phyloP scores from a whole-genome alignment of 805 yeast species.

The Myxozyma kluyveri region DNA sequence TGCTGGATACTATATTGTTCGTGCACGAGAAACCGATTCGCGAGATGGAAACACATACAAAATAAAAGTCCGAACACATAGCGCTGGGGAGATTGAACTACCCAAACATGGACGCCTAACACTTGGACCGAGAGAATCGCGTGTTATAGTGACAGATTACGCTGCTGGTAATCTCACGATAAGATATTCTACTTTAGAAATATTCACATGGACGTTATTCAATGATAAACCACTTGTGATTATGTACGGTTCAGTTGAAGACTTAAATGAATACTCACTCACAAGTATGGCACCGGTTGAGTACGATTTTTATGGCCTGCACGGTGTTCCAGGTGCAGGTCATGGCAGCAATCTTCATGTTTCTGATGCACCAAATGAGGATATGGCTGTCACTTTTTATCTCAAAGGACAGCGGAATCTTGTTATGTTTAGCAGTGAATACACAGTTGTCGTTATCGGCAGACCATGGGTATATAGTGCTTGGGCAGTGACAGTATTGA shows the following conservation, averaged over 20 bases:
- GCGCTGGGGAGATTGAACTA: conserved; percentile 1
- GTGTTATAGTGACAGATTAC: conserved; percentile 18
- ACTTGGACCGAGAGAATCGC: conserved; percentile 14
- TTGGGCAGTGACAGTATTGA: conserved; percentile 13
- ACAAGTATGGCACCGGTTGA: conserved; percentile 1
- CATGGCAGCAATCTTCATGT: neutral
- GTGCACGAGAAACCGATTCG: conserved; percentile 7
- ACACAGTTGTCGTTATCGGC: conserved; percentile 10
- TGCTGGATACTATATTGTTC: conserved; percentile 17
- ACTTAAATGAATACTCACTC: conserved; percentile 13
- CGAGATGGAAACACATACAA: conserved; percentile 8
- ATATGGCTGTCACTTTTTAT: conserved; percentile 4
- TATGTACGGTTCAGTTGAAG: conserved; percentile 21
- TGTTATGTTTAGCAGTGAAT: conserved; percentile 6
- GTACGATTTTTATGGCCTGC: conserved; percentile 7
- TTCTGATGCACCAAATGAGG: neutral
- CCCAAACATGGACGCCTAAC: conserved; percentile 12
- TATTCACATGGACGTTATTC: conserved; percentile 19
- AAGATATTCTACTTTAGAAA: conserved; percentile 18
- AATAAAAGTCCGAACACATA: conserved; percentile 2
- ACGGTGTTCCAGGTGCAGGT: neutral
- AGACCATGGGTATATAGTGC: conserved; percentile 18
- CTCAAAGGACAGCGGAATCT: conserved; percentile 13
- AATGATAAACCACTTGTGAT: conserved; percentile 16
- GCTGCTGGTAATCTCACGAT: conserved; percentile 6